These are phyloP conservation scores for Carpinus viminea DNA, from an alignment of 306 rosid species.

Conservation along the genomic window DNA sequence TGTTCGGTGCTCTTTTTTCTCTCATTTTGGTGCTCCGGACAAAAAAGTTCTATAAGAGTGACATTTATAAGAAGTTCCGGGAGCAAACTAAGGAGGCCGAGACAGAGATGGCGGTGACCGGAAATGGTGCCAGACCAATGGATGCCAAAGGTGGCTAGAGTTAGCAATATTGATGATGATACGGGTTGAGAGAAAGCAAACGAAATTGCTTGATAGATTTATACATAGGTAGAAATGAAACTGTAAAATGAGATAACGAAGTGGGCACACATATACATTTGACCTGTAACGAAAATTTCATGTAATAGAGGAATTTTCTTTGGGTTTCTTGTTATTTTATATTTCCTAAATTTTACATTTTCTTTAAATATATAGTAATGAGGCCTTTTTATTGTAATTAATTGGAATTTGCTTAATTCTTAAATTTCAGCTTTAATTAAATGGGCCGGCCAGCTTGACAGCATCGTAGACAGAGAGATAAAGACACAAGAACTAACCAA, in stretches of 20 bases:
- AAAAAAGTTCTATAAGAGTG: conserved; percentile 33
- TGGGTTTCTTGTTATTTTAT: neutral
- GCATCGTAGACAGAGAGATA: too few relatives aligned
- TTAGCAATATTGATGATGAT: too few relatives aligned
- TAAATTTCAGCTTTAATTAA: too few relatives aligned
- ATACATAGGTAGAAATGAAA: neutral
- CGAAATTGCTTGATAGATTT: neutral
- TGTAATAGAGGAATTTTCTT: neutral
- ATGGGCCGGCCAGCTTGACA: too few relatives aligned
- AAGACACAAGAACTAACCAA: too few relatives aligned
- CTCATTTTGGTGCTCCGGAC: conserved; percentile 34
- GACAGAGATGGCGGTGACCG: neutral
- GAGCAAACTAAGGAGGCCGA: neutral
- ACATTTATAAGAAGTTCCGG: conserved; percentile 32
- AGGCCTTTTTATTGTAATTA: neutral
- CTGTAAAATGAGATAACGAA: neutral
- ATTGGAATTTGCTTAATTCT: too few relatives aligned
- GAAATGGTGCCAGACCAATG: neutral
- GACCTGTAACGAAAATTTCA: neutral
- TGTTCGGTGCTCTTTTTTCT: conserved; percentile 35
- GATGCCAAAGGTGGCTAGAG: neutral
- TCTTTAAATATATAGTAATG: neutral
- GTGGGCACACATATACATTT: too few relatives aligned
- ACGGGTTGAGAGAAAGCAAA: neutral
- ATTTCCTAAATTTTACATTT: neutral